These are phyloP conservation scores for Pseudocercospora fijiensis DNA, from an alignment of 2,329 filamentous ascomycete species.

Conservation along the genomic window DNA sequence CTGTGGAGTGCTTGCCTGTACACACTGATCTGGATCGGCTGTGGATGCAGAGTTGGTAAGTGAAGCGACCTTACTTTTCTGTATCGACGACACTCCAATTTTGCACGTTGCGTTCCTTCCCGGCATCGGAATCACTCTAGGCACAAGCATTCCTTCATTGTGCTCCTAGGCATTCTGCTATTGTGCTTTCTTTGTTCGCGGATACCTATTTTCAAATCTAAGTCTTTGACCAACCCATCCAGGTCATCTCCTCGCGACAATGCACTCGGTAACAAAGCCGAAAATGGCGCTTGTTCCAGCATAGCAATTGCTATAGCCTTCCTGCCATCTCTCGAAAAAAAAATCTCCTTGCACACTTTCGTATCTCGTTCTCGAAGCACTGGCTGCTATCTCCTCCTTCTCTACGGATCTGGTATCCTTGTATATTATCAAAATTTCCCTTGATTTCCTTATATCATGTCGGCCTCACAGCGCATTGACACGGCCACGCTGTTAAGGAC, in stretches of 20 bases:
- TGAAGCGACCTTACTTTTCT: neutral
- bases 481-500: too few species aligned
- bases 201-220: neutral
- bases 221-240: neutral
- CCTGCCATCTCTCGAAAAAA: neutral
- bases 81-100: too few species aligned
- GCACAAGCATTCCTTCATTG: too few species aligned
- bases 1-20: neutral
- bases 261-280: neutral
- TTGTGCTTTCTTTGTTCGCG: neutral
- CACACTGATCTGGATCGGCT: neutral
- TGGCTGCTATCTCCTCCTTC: neutral
- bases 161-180: neutral
- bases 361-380: neutral
- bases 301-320: neutral
- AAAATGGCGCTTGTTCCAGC: neutral
- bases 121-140: too few species aligned
- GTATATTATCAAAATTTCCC: neutral
- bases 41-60: neutral
- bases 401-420: neutral
- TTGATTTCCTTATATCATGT: too few species aligned
- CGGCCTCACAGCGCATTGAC: too few species aligned
- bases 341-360: neutral
- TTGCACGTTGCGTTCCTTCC: too few species aligned
- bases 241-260: neutral